A percentile compares a stretch with the other conserved stretches of the same genome.
Evolutionary conservation across 2,329 filamentous ascomycete species (phyloP).

Genomic region (Penicillium polonicum): DNA sequence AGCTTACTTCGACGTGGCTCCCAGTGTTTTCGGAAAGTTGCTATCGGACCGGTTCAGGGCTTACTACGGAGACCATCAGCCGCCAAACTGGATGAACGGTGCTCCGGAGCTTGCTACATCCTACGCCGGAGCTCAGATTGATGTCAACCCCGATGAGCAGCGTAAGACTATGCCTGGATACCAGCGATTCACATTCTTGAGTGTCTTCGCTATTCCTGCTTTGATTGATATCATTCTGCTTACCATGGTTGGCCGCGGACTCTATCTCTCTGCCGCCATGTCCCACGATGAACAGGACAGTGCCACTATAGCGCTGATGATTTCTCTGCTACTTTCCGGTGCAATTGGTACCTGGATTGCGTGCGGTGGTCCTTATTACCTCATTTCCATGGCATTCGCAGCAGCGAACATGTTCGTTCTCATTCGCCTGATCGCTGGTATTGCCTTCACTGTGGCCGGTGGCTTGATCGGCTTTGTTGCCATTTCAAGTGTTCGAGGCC

Average conservation of each 20-base stretch:
- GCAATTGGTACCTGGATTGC: slow-evolving; percentile 64
- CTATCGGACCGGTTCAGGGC: slow-evolving; percentile 44
- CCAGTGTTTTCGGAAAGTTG: slow-evolving; percentile 49
- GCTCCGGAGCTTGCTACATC: slow-evolving; percentile 51
- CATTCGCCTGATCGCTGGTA: slow-evolving; percentile 52
- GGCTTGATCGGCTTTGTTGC: slow-evolving; percentile 54
- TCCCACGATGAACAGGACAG: slow-evolving; percentile 48
- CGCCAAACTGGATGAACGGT: slow-evolving; percentile 52
- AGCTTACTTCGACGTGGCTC: slow-evolving; percentile 59
- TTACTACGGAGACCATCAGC: slow-evolving; percentile 48
- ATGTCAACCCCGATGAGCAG: slow-evolving; percentile 51
- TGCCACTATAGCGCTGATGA: slow-evolving; percentile 59
- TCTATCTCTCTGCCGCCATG: slow-evolving; percentile 63
- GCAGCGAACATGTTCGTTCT: slow-evolving; percentile 57
- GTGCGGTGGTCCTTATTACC: slow-evolving; percentile 62
- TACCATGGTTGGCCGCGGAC: slow-evolving; percentile 58
- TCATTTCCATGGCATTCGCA: slow-evolving; percentile 57
- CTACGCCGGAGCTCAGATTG: slow-evolving; percentile 54
- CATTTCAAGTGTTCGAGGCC: slow-evolving; percentile 48
- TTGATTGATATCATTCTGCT: slow-evolving; percentile 61
- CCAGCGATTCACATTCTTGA: slow-evolving; percentile 57
- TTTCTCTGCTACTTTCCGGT: slow-evolving; percentile 58
- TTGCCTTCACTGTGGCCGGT: slow-evolving; percentile 52
- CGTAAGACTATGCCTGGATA: slow-evolving; percentile 47
- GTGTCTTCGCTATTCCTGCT: slow-evolving; percentile 63